Base-by-base conservation (phyloP, 164 flowering plant species). In the Pachysandra terminalis region DNA sequence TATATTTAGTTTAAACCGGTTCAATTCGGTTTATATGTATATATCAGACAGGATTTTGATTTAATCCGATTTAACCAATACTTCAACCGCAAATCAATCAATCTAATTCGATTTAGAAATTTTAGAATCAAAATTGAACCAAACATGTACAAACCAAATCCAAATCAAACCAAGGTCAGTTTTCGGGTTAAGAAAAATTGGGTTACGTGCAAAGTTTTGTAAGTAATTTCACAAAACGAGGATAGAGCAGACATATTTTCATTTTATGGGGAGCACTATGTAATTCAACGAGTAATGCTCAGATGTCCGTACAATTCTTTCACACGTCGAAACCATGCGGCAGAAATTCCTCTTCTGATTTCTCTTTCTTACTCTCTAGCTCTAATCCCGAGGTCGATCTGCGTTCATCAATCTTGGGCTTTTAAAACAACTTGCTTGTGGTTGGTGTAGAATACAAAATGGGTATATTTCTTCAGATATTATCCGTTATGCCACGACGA, bases 351-450 rank as follows among this genome's bases (percentile, higher is more conserved):
- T 68, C 58, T 9, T n/a, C n/a, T n/a, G n/a, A n/a, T n/a, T n/a
- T n/a, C 17, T 12, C 45, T 41, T 49, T 8, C 64, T 17, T 63
- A 23, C 56, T 64, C 75, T 65, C 73, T 56, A 65, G 65, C 75
- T 71, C 69, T 37, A 68, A 79, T 73, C 82, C 82, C 68, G 17
- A 69, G 63, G 72, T 72, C 63, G 74, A 77, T 77, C 72, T 69
- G 52, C 73, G 69, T 74, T 79, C 81, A 75, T 69, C 59, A 73
- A 68, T 68, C 69, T 61, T 24, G 70, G 75, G 73, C 59, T 49
- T 41, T 55, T 27, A 45, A 64, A 64, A n/a, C n/a, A n/a, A n/a
- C n/a, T 2, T 22, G 32, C 49, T 54, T 32, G 37, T 32, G 37
- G 3, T 61, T 9, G 25, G 5, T 19, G 23, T 16, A 12, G 13